These are phyloP conservation scores for Fomes fomentarius DNA, from an alignment of 1,284 basidiomycete species.

Conservation along the genomic window DNA sequence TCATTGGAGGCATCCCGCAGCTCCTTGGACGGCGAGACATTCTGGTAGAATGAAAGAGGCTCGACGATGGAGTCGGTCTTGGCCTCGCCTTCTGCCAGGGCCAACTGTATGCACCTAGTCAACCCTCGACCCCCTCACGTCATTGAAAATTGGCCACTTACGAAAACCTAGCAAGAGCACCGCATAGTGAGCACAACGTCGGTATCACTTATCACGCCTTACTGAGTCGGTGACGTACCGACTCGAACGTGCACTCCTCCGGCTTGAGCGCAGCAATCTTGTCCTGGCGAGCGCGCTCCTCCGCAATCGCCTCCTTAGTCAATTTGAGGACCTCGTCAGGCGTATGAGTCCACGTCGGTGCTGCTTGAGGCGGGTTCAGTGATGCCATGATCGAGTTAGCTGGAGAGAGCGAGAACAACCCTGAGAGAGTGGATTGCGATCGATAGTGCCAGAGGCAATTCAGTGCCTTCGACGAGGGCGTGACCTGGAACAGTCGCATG, in stretches of 20 bases:
- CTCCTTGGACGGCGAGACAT: constrained; percentile 71
- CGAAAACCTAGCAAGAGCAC: constrained; percentile 58
- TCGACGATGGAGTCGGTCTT: constrained; percentile 53
- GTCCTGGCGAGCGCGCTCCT: constrained; percentile 60
- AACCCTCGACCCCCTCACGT: constrained; percentile 1
- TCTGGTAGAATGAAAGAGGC: constrained; percentile 77
- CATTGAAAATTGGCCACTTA: constrained; percentile 38
- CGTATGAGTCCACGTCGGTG: constrained; percentile 73
- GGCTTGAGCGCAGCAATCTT: constrained; percentile 62
- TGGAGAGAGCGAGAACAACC: constrained; percentile 26
- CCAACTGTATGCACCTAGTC: constrained; percentile 38
- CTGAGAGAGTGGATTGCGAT: constrained; percentile 26
- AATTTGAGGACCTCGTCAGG: constrained; percentile 60
- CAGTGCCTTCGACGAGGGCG: constrained; percentile 20
- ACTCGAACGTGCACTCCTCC: constrained; percentile 31
- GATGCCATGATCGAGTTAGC: constrained; percentile 41
- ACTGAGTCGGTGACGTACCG: constrained; percentile 16
- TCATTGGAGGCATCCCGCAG: constrained; percentile 77
- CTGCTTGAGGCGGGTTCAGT: constrained; percentile 65
- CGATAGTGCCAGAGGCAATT: constrained; percentile 19
- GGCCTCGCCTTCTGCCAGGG: constrained; percentile 63
- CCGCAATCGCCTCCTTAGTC: constrained; percentile 62
- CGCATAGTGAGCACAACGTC: constrained; percentile 2
- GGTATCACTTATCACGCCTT: background rate
- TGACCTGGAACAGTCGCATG: constrained; percentile 28